Percentiles rank a stretch among this genome's conserved stretches.
phyloP scores from a whole-genome alignment of 225 moss, liverwort and hornwort species.

The Physcomitrium patens region DNA sequence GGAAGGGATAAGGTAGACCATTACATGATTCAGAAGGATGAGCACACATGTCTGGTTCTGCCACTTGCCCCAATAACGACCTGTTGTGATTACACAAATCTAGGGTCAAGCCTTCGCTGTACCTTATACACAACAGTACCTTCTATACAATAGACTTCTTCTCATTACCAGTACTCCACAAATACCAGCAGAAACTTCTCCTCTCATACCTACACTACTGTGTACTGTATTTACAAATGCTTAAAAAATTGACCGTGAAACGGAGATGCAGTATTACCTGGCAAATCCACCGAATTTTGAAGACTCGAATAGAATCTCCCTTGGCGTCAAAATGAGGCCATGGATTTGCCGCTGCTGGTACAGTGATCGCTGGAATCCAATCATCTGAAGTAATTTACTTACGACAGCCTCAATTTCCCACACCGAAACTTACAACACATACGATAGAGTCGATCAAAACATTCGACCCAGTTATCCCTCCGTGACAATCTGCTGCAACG shows the following conservation, averaged over 20 bases:
- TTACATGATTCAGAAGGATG: not conserved
- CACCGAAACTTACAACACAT: not conserved
- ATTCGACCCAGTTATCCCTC: constrained; percentile 25
- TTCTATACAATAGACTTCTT: not conserved
- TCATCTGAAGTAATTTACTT: no score
- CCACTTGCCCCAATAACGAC: not conserved
- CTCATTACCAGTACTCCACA: not conserved
- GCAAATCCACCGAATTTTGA: not conserved
- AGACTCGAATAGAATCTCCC: not conserved
- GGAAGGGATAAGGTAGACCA: not conserved
- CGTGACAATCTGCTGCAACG: constrained; percentile 41
- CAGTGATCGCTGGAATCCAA: not conserved
- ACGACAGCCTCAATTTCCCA: not conserved
- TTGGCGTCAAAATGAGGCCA: not conserved
- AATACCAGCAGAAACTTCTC: constrained; percentile 19
- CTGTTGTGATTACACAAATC: not conserved
- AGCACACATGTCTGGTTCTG: not conserved
- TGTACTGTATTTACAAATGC: not conserved
- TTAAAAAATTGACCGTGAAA: not conserved
- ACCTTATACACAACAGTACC: no score
- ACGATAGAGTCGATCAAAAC: not conserved
- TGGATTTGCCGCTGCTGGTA: not conserved
- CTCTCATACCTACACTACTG: not conserved
- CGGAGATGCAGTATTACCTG: constrained; percentile 29
- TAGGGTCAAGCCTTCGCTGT: not conserved